Conservation (phyloP, 345 rosid genomes). For the Eutrema japonicum region DNA sequence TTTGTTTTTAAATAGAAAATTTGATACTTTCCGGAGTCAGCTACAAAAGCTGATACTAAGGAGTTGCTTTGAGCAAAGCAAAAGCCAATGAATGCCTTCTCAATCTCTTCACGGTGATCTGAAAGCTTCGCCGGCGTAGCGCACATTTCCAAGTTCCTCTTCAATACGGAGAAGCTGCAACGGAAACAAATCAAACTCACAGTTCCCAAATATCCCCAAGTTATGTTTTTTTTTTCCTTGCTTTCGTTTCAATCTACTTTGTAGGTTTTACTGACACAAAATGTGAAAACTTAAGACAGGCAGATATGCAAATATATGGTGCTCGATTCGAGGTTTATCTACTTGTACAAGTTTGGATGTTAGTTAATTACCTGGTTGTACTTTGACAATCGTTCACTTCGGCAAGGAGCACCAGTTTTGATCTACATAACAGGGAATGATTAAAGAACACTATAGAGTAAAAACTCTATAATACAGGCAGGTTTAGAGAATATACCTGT, state of each 20-base stretch:
- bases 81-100: conserved; percentile 29
- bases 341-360: conserved; percentile 10
- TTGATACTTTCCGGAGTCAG: conserved; percentile 1
- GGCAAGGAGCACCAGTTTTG: conserved; percentile 99
- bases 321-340: not conserved
- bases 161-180: conserved; percentile 97
- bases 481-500: conserved; percentile 61
- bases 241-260: too few species aligned
- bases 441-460: conserved; percentile 7
- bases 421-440: conserved; percentile 55
- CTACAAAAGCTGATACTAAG: conserved; percentile 30
- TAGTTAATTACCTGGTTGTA: conserved; percentile 80
- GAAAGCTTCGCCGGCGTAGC: conserved; percentile 85
- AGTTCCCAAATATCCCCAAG: not conserved
- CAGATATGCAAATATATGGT: too few species aligned
- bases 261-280: too few species aligned
- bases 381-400: conserved; percentile 95
- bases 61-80: conserved; percentile 21
- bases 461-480: not conserved
- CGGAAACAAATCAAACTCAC: conserved; percentile 13
- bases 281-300: too few species aligned
- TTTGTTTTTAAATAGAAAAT: not conserved
- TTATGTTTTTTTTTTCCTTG: too few species aligned
- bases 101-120: conserved; percentile 67
- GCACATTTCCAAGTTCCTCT: conserved; percentile 89